Percentiles rank a stretch among this genome's conserved stretches.
phyloP scores from a whole-genome alignment of 2,329 filamentous ascomycete species.

The Clonostachys solani region DNA sequence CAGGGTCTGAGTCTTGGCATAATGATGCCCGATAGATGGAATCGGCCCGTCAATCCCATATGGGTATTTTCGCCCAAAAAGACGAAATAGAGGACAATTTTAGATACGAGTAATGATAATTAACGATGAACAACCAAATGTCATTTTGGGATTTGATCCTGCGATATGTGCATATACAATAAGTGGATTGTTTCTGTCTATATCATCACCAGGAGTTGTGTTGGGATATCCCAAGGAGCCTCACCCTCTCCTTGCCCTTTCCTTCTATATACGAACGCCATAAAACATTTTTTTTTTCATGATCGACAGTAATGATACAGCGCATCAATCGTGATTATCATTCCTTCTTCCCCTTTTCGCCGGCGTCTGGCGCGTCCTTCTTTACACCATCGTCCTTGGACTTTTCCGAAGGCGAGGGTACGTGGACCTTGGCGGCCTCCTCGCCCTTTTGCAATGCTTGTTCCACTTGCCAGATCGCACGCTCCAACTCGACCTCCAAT shows the following conservation, averaged over 20 bases:
- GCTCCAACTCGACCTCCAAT: conserved; percentile 67
- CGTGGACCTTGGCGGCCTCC: conserved; percentile 8
- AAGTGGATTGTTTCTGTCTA: too few species aligned
- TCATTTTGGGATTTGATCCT: too few species aligned
- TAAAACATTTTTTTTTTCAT: neutral
- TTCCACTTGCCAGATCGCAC: conserved; percentile 72
- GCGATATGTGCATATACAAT: too few species aligned
- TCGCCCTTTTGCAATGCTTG: conserved; percentile 36
- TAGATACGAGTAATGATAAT: too few species aligned
- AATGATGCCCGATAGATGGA: too few species aligned
- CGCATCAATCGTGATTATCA: conserved; percentile 1
- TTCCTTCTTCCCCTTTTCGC: conserved; percentile 6
- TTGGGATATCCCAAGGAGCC: too few species aligned
- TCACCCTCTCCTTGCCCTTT: neutral
- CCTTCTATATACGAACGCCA: neutral
- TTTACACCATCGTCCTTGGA: conserved; percentile 1
- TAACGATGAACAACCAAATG: too few species aligned
- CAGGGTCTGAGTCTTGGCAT: too few species aligned
- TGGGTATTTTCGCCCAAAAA: too few species aligned
- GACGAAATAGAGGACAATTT: too few species aligned
- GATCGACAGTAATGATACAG: neutral
- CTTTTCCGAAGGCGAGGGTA: conserved; percentile 8
- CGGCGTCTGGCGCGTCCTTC: conserved; percentile 3
- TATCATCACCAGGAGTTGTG: too few species aligned
- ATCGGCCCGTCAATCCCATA: too few species aligned